Percentiles rank a stretch among this genome's conserved stretches.
Conservation (phyloP, 2,329 filamentous ascomycete species). For the Hymenoscyphus albidus region DNA sequence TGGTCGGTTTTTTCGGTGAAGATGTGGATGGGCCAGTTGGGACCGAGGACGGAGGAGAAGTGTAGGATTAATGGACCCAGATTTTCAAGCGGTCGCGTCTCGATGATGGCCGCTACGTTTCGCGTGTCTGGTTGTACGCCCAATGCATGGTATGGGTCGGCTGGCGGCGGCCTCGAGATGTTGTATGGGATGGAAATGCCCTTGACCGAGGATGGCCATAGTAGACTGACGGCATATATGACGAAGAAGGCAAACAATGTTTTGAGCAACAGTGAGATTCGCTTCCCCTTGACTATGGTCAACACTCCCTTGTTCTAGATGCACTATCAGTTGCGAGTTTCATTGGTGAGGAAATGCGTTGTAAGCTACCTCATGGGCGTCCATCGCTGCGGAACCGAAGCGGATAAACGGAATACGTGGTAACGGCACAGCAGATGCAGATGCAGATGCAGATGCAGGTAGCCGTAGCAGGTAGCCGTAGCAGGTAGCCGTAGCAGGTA, state of each 20-base stretch:
- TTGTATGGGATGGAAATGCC: not conserved
- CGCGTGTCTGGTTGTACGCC: not conserved
- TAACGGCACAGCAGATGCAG: not conserved
- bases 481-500: not conserved
- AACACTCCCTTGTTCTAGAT: not conserved
- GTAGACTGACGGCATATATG: not conserved
- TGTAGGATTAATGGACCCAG: conserved; percentile 37
- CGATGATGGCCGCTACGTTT: conserved; percentile 35
- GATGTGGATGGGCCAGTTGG: conserved; percentile 41
- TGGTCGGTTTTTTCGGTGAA: conserved; percentile 33
- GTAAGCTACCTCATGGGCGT: not conserved
- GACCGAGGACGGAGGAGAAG: conserved; percentile 39
- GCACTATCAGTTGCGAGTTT: not conserved
- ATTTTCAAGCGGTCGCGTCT: conserved; percentile 31
- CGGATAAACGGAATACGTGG: not conserved
- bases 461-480: too few relatives aligned
- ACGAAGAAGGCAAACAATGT: not conserved
- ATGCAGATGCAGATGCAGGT: too few relatives aligned
- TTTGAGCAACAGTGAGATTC: not conserved
- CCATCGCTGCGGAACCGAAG: not conserved
- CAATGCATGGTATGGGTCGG: not conserved
- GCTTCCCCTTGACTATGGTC: not conserved
- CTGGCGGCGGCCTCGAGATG: not conserved
- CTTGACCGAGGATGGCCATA: not conserved
- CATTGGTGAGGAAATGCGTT: not conserved